Evolutionary conservation across 306 rosid species (phyloP).

Genomic region (Dalbergia cochinchinensis): DNA sequence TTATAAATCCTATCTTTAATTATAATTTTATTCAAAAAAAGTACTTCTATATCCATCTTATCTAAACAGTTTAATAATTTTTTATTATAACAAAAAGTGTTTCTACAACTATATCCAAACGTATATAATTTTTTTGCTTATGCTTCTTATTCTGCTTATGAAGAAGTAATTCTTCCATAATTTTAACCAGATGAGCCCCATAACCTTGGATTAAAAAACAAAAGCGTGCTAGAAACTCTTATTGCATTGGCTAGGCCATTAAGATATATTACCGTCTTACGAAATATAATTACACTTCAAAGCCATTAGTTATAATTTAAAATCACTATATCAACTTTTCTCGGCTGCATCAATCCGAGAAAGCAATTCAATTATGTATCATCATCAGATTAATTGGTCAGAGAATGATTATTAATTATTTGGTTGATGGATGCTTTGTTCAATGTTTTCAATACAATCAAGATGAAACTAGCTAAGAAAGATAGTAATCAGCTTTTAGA

Average conservation of each 20-base stretch:
- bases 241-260: conserved; percentile 33
- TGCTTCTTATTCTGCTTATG: too few relatives aligned
- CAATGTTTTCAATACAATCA: conserved; percentile 24
- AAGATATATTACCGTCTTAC: conserved; percentile 20
- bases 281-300: conserved; percentile 23
- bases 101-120: too few relatives aligned
- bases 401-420: conserved; percentile 49
- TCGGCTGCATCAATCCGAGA: conserved; percentile 23
- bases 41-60: too few relatives aligned
- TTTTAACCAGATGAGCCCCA: too few relatives aligned
- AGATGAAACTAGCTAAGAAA: conserved; percentile 7
- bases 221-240: conserved; percentile 15
- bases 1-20: too few relatives aligned
- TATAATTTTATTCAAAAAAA: too few relatives aligned
- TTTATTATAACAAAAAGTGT: too few relatives aligned
- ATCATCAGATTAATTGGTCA: conserved; percentile 44
- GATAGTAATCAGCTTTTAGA: neutral
- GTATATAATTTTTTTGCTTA: too few relatives aligned
- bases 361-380: conserved; percentile 46
- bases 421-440: conserved; percentile 19
- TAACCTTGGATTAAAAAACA: neutral
- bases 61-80: too few relatives aligned
- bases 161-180: too few relatives aligned
- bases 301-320: conserved; percentile 14
- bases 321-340: conserved; percentile 16